These are phyloP conservation scores for Rauvolfia tetraphylla DNA, from an alignment of 257 asterid species.

Conservation along the genomic window DNA sequence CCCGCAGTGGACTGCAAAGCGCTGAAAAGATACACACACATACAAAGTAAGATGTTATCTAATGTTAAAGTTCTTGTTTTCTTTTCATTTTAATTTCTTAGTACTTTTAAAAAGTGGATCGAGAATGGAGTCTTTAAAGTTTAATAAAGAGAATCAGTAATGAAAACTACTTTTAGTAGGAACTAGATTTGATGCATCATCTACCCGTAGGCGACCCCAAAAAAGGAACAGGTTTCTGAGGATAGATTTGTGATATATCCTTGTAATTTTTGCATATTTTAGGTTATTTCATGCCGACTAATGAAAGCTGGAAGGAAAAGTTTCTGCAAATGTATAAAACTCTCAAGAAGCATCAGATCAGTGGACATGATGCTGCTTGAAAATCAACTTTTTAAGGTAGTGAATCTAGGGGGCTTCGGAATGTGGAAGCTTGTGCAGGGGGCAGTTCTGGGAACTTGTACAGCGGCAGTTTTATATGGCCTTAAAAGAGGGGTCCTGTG, in stretches of 20 bases:
- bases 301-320: not conserved
- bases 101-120: not conserved
- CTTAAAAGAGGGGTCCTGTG: not conserved
- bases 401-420: not conserved
- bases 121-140: too few relatives aligned
- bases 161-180: not conserved
- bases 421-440: not conserved
- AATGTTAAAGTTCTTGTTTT: not conserved
- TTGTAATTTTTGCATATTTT: not conserved
- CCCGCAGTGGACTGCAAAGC: constrained; percentile 3
- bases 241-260: not conserved
- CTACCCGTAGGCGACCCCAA: not conserved
- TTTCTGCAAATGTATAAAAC: not conserved
- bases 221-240: not conserved
- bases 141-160: not conserved
- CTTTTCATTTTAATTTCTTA: not conserved
- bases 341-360: constrained; percentile 1
- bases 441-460: constrained; percentile 13
- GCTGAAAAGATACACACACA: not conserved
- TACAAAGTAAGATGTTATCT: not conserved
- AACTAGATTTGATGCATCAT: not conserved
- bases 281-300: constrained; percentile 3
- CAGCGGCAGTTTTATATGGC: constrained; percentile 4
- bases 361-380: not conserved
- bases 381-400: not conserved